Conservation (phyloP, 371 early-diverging fungal species). For the Zychaea mexicana region DNA sequence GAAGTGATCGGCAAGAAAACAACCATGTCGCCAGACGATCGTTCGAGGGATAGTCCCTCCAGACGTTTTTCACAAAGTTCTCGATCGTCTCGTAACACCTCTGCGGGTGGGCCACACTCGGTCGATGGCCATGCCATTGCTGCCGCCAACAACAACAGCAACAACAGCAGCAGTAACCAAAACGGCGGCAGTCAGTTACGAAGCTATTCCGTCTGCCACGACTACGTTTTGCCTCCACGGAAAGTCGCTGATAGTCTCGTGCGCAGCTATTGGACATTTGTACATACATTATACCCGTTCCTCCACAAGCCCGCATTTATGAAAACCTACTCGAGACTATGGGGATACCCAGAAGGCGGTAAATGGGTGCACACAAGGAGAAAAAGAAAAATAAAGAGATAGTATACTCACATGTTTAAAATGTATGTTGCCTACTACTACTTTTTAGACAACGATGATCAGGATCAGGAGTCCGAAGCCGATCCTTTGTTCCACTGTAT, state of each 20-base stretch:
- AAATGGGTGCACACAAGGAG: neutral
- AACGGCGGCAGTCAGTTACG: neutral
- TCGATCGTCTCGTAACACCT: conserved; percentile 13
- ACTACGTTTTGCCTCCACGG: conserved; percentile 26
- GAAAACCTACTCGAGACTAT: conserved; percentile 21
- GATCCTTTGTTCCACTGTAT: conserved; percentile 31
- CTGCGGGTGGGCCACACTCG: neutral
- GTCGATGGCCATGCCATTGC: neutral
- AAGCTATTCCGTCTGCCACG: conserved; percentile 11
- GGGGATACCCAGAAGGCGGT: conserved; percentile 19
- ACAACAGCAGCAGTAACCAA: neutral
- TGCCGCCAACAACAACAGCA: neutral
- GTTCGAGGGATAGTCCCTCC: neutral
- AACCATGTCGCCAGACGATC: conserved; percentile 14
- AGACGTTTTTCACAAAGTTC: conserved; percentile 7
- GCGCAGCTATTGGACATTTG: conserved; percentile 25
- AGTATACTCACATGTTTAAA: neutral
- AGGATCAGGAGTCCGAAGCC: conserved; percentile 21
- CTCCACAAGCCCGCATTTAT: conserved; percentile 27
- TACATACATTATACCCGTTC: conserved; percentile 31
- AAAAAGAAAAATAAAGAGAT: neutral
- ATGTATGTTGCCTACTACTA: neutral
- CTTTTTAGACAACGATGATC: neutral
- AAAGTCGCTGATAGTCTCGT: conserved; percentile 26
- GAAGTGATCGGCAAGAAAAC: conserved; percentile 28